Evolutionary conservation across 768 basidiomycete species (phyloP).

Genomic region (Neoboletus subvelutipes): DNA sequence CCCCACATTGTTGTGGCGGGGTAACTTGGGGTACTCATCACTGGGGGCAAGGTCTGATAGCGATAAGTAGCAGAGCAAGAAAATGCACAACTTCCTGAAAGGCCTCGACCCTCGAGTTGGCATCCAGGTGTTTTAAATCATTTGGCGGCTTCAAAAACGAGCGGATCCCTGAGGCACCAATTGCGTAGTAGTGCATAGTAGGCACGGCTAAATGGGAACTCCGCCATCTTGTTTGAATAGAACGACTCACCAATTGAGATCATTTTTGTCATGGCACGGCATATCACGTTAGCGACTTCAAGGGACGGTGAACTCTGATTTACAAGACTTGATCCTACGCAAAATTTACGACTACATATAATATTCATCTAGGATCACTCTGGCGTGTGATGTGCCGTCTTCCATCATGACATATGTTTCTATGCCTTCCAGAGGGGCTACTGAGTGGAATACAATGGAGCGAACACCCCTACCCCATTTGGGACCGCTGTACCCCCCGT

Average conservation of each 20-base stretch:
- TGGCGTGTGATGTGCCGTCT: conserved; percentile 55
- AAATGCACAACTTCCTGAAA: background rate
- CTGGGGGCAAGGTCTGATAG: background rate
- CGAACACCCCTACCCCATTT: conserved; percentile 68
- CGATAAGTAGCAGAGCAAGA: background rate
- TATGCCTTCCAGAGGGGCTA: conserved; percentile 43
- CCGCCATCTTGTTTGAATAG: background rate
- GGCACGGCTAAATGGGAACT: background rate
- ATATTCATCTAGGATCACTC: conserved; percentile 46
- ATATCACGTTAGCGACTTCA: background rate
- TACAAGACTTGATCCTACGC: background rate
- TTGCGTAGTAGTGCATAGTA: background rate
- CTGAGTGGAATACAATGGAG: conserved; percentile 56
- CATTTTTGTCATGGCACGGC: background rate
- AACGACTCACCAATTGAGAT: too few species aligned
- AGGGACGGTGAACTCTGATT: background rate
- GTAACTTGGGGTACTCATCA: conserved; percentile 2
- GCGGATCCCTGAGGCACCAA: background rate
- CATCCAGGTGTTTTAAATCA: background rate
- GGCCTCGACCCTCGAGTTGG: background rate
- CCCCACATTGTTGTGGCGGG: background rate
- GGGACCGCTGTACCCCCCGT: conserved; percentile 54
- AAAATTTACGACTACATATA: conserved; percentile 26
- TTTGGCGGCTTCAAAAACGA: background rate
- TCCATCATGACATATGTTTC: conserved; percentile 69